Base-by-base conservation (phyloP, 2,329 filamentous ascomycete species). In the Trichoderma endophyticum region DNA sequence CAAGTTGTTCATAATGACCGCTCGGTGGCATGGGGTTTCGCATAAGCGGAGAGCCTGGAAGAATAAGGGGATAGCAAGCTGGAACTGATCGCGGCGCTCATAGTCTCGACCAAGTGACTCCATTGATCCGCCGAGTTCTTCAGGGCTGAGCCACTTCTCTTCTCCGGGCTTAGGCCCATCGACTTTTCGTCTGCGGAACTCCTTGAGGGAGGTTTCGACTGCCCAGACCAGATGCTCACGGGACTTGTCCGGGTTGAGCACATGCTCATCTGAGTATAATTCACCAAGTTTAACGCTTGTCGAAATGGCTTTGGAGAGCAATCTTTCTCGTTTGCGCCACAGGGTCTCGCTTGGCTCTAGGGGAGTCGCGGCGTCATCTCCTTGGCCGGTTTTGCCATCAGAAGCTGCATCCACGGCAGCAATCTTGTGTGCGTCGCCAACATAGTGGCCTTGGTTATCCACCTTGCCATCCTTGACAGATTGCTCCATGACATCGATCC, bases 1-100 rank as follows among this genome's bases (percentile, higher is more conserved):
- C 72, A 95, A 86, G 80, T 95, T 95, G 83, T 94, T 95, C 93
- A 95, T 97, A 78, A 98, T 85, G 15, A 95, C 86, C 32, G 93
- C 92, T 65, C 92, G 90, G 79, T 97, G 94, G 79, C 95, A 98
- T 34, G 85, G 87, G 30, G 83, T 83, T 26, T 82, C 89, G 86
- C 79, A 91, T 60, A 96, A 82, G 21, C 90, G 87, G 39, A 97
- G 85, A 6, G 95, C 93, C 78, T 97, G 94, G 77, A 98, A 89
- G 80, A 95, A 97, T 34, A 98, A 86, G 4, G 95, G 94, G 26
- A 95, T 88, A 6, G 95, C 92, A 2, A 98, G 89, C 75, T 95
- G 93, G 78, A 94, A 91, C 76, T 93, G 89, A 59, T 91, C 88
- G 76, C 89, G 90, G 63, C 87, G 86, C 78, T 93, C 90, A 81